Evolutionary conservation across 2,329 filamentous ascomycete species (phyloP).

Genomic region (Epichloe coenophiala): DNA sequence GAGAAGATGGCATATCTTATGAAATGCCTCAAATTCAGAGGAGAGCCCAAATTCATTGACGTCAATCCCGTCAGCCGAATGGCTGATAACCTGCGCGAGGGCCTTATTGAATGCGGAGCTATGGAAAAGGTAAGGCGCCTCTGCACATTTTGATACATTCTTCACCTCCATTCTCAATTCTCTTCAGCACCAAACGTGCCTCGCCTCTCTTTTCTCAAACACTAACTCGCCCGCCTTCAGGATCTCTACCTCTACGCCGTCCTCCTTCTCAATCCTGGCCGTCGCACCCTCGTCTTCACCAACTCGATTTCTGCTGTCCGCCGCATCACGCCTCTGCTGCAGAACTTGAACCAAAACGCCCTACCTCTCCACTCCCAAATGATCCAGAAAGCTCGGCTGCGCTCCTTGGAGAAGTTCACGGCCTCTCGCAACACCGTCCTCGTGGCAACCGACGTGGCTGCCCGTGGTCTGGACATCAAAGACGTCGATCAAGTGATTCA

Average conservation of each 20-base stretch:
- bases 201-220: too few species aligned
- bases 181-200: too few species aligned
- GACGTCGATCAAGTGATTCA: slow-evolving; percentile 82
- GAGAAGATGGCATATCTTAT: slow-evolving; percentile 89
- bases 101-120: slow-evolving; percentile 78
- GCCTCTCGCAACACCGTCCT: slow-evolving; percentile 55
- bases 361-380: slow-evolving; percentile 83
- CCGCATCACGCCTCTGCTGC: slow-evolving; percentile 69
- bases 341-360: slow-evolving; percentile 65
- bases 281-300: slow-evolving; percentile 79
- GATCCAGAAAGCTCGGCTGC: slow-evolving; percentile 88
- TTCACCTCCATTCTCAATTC: neutral
- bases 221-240: slow-evolving; percentile 22
- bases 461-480: slow-evolving; percentile 85
- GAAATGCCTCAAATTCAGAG: slow-evolving; percentile 76
- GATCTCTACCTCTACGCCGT: slow-evolving; percentile 89
- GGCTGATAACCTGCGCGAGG: slow-evolving; percentile 75
- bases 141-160: neutral
- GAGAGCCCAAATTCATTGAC: slow-evolving; percentile 82
- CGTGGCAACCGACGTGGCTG: slow-evolving; percentile 86
- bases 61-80: slow-evolving; percentile 82
- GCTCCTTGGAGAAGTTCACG: slow-evolving; percentile 81
- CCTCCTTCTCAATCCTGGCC: slow-evolving; percentile 66
- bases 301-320: slow-evolving; percentile 92
- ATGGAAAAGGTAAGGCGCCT: slow-evolving; percentile 66